Base-by-base conservation (phyloP, 1,284 basidiomycete genomes). In the Xerocomus nothofagi region DNA sequence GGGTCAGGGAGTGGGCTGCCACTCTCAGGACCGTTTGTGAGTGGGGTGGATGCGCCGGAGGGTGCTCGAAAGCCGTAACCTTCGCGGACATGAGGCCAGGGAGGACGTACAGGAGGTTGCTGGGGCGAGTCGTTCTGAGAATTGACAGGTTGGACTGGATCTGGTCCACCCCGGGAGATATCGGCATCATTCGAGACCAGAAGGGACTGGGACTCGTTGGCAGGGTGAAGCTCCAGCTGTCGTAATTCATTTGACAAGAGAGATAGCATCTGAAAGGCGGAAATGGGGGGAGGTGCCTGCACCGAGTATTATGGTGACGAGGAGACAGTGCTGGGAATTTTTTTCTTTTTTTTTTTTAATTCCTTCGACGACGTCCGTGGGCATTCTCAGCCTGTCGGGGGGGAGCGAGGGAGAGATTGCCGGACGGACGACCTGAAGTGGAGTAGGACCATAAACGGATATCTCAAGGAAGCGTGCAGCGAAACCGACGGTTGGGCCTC, bases 41-140 rank as follows among this genome's bases (percentile, higher is more conserved):
- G 62, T 43, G 86, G 88, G 3, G 88, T 88, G n/a, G 81, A 78
- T 33, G 78, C 65, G 3, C 85, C 86, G 18, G 86, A 88, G 30
- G 77, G 65, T 7, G 80, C 74, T 17, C 88, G 81, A 71, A 93
- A 93, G 49, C 90, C 90, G 69, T 91, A 91, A 45, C 88, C 90
- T 46, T 92, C 90, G 49, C 76, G 79, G 14, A 76, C 68, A 55
- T 71, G 72, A 52, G 75, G 62, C 54, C 46, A 44, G 39, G 45
- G 47, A 45, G 51, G 47, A 53, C 56, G 67, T 47, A 48, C 49
- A 40, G 51, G 31, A 15, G 12, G 40, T 39, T 61, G 54, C 20
- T 55, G 51, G n/a, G 58, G 47, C 15, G 43, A 50, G 50, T 60
- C 42, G 37, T 31, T 34, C 9, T 48, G 44, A 18, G 38, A 36